These are phyloP conservation scores for Borealophlyctis nickersoniae DNA, from an alignment of 192 early-diverging fungal species.

Conservation along the genomic window DNA sequence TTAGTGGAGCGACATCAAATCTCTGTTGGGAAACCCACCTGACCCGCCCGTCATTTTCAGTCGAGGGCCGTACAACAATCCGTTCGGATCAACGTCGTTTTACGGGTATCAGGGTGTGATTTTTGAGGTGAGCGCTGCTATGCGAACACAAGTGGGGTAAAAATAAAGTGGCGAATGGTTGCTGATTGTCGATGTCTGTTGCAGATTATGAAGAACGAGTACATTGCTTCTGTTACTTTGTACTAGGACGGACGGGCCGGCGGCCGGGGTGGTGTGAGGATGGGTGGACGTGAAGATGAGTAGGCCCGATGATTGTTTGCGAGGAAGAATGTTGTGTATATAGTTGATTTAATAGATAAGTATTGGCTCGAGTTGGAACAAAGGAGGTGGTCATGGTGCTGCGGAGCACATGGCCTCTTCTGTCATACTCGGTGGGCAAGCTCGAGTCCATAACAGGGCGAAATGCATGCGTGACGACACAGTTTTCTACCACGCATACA, in stretches of 20 bases:
- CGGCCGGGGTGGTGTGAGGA: no score
- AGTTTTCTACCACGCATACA: no score
- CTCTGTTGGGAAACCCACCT: slow-evolving; percentile 26
- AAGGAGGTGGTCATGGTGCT: no score
- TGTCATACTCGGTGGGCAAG: no score
- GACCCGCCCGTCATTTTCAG: slow-evolving; percentile 56
- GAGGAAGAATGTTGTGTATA: no score
- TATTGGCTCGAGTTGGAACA: no score
- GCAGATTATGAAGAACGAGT: slow-evolving; percentile 64
- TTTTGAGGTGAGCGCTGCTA: slow-evolving; percentile 29
- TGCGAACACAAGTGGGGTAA: background rate
- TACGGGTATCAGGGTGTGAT: slow-evolving; percentile 50
- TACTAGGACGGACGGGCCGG: background rate
- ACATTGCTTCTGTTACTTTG: slow-evolving; percentile 53
- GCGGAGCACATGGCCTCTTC: no score
- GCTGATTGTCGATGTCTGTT: slow-evolving; percentile 40
- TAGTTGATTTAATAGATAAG: no score
- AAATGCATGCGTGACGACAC: no score
- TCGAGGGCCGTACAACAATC: slow-evolving; percentile 44
- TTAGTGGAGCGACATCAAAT: slow-evolving; percentile 26
- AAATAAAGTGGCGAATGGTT: background rate
- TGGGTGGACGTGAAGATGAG: no score
- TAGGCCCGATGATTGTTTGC: no score
- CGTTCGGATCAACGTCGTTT: slow-evolving; percentile 68
- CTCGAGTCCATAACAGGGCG: no score